Evolutionary conservation across 306 rosid genomes (phyloP).

Genomic region (Cicer yamashitae): DNA sequence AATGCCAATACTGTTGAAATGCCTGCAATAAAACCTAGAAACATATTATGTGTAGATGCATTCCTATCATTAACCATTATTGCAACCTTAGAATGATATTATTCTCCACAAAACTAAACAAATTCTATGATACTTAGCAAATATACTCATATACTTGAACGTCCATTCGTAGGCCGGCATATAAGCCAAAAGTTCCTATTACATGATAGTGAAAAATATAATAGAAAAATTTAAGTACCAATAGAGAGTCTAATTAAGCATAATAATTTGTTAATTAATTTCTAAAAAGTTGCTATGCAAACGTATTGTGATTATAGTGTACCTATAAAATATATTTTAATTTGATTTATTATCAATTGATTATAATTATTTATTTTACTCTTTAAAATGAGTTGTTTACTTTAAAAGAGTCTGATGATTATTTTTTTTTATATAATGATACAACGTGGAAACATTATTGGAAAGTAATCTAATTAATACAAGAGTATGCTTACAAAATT

Average conservation of each 20-base stretch:
- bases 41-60: constrained; percentile 16
- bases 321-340: too few relatives aligned
- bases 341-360: too few relatives aligned
- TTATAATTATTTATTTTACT: too few relatives aligned
- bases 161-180: constrained; percentile 53
- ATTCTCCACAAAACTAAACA: background rate
- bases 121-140: constrained; percentile 2
- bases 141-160: constrained; percentile 16
- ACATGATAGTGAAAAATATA: constrained; percentile 15
- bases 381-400: too few relatives aligned
- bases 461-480: background rate
- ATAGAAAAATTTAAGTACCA: constrained; percentile 11
- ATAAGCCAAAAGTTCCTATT: constrained; percentile 44
- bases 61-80: constrained; percentile 32
- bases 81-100: constrained; percentile 28
- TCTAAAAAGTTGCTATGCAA: background rate
- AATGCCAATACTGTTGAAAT: constrained; percentile 51
- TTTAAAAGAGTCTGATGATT: too few relatives aligned
- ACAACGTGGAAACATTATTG: background rate
- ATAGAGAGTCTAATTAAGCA: background rate
- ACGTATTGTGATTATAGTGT: too few relatives aligned
- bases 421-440: background rate
- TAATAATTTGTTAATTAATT: constrained; percentile 10
- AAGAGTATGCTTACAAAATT: constrained; percentile 23
- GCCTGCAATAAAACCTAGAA: constrained; percentile 52